Evolutionary conservation across 2,329 filamentous ascomycete species (phyloP), one percentile per base, ranked within the genome.

Genomic region (Knoxdaviesia capensis): DNA sequence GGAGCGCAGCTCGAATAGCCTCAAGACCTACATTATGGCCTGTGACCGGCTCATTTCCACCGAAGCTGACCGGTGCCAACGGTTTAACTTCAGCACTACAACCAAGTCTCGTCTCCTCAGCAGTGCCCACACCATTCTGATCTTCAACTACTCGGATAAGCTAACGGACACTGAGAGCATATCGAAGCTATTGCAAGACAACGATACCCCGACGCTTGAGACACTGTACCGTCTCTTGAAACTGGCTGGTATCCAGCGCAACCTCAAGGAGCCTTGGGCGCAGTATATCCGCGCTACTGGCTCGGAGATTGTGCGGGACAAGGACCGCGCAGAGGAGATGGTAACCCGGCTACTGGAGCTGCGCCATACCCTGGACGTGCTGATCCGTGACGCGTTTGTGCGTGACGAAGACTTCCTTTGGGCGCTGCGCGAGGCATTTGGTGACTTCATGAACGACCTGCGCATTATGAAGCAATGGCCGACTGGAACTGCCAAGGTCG

Each of bases 391-490:
- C 40, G 77, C 85, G 0, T 94, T 98, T 53, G 66, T 71, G 39
- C 75, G 74, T 42, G 74, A 94, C 49, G 74, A 85, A n/a, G 69
- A 74, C 28, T 76, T 96, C 40, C 71, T 77, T 0, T 81, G 87
- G 56, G 74, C 71, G 7, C 67, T 98, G 49, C 74, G 90, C 43
- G 85, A 94, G 52, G 72, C 84, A 0, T 96, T 98, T 54, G 78
- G 82, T 42, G 70, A 66, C 1, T 94, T 96, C 51, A 94, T 98
- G 68, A 98, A 98, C 57, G 83, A 90, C 56, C 80, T 80, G 54
- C 81, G 78, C 53, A 76, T 73, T 1, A 69, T 73, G 6, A 66
- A 75, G 5, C 77, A 74, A 5, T 88, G 81, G 72, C 74, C 76
- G 41, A 84, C 82, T 0, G 80, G 86, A 43, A 92, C 87, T 43